Evolutionary conservation across 1,139 yeast genomes (phyloP).

Genomic region (Candida sojae): DNA sequence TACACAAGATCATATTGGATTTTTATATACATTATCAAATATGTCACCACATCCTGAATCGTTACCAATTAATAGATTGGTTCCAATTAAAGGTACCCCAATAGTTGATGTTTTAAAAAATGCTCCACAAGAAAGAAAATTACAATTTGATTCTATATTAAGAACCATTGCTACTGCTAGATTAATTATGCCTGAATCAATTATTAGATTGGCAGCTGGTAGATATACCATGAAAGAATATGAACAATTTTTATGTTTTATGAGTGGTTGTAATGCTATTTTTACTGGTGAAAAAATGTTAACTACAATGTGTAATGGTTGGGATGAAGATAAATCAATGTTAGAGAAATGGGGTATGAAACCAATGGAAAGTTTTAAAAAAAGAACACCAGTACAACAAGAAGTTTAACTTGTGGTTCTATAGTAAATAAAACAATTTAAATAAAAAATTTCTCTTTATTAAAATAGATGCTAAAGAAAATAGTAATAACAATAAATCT

Average conservation of each 20-base stretch:
- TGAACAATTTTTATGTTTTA: constrained; percentile 73
- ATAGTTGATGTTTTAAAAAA: constrained; percentile 56
- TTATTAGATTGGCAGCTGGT: constrained; percentile 78
- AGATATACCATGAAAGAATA: constrained; percentile 78
- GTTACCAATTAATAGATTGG: constrained; percentile 75
- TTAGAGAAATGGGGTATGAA: constrained; percentile 67
- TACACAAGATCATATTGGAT: constrained; percentile 67
- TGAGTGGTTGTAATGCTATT: constrained; percentile 80
- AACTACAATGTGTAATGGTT: constrained; percentile 81
- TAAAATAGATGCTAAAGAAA: no score
- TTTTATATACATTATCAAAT: constrained; percentile 65
- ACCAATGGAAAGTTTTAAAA: constrained; percentile 56
- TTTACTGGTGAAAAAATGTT: constrained; percentile 82
- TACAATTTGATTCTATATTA: constrained; percentile 61
- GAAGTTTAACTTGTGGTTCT: no score
- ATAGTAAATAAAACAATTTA: no score
- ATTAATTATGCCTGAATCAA: constrained; percentile 68
- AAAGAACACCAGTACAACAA: neutral
- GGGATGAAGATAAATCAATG: constrained; percentile 80
- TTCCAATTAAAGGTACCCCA: constrained; percentile 81
- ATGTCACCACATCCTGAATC: constrained; percentile 76
- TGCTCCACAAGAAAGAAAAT: constrained; percentile 36
- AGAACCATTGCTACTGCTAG: constrained; percentile 79
- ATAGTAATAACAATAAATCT: no score
- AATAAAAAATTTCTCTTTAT: no score